These are phyloP conservation scores for Umbilicus rupestris DNA, from an alignment of 164 flowering plant species.

Conservation along the genomic window DNA sequence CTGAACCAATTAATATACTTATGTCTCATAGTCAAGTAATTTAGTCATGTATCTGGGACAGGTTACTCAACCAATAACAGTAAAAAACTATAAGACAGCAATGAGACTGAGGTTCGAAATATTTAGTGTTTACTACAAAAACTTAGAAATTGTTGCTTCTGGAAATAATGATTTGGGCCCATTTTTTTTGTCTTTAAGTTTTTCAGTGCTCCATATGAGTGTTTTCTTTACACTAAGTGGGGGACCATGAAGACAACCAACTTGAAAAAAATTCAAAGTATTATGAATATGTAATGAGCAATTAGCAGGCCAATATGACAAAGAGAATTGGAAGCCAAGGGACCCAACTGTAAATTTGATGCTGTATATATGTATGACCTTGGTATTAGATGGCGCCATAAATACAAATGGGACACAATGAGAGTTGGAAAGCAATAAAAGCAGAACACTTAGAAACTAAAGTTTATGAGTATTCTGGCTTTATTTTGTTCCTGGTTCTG, in stretches of 20 bases:
- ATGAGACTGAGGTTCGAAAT: not conserved
- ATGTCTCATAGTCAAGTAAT: not conserved
- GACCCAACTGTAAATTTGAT: not conserved
- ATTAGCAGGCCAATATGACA: not conserved
- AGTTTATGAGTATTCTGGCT: not conserved
- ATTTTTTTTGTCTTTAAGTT: not conserved
- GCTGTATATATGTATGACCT: too few relatives aligned
- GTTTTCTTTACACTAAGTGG: not conserved
- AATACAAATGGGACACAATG: not conserved
- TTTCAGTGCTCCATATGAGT: not conserved
- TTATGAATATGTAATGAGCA: not conserved
- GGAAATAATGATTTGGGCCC: constrained; percentile 4
- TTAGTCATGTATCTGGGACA: not conserved
- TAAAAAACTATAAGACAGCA: not conserved
- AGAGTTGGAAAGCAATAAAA: constrained; percentile 4
- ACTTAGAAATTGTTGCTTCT: not conserved
- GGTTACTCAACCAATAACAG: not conserved
- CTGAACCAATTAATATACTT: not conserved
- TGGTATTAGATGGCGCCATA: constrained; percentile 3
- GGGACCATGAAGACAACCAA: not conserved
- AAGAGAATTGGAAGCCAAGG: not conserved
- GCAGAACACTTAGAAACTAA: not conserved
- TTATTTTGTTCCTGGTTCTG: not conserved
- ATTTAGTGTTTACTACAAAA: not conserved
- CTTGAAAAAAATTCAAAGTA: not conserved